These are phyloP conservation scores for Chaetomium sp. DNA, from an alignment of 2,329 filamentous ascomycete genomes.

Conservation along the genomic window DNA sequence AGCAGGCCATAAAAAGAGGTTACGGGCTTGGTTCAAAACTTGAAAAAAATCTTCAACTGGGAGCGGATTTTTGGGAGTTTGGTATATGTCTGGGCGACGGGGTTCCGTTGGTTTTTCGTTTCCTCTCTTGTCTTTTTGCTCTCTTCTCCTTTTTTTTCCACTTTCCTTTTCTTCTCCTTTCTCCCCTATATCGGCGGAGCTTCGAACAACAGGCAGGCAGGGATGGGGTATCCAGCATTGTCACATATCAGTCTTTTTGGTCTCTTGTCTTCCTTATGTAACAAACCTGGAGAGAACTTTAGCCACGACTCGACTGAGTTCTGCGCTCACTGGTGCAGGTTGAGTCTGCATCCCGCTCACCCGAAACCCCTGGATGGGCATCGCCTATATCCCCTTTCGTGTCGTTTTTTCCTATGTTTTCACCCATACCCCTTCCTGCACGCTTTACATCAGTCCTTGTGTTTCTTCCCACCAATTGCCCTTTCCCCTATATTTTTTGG, in stretches of 20 bases:
- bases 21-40: slow-evolving; percentile 8
- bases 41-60: slow-evolving; percentile 2
- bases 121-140: slow-evolving; percentile 22
- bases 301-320: slow-evolving; percentile 3
- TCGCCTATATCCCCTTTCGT: slow-evolving; percentile 2
- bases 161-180: slow-evolving; percentile 23
- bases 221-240: slow-evolving; percentile 9
- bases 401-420: slow-evolving; percentile 4
- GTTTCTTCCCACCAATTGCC: background rate
- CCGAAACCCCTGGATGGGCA: slow-evolving; percentile 11
- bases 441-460: background rate
- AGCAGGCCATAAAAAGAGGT: slow-evolving; percentile 2
- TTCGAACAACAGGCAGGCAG: slow-evolving; percentile 1
- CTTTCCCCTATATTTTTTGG: background rate
- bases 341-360: background rate
- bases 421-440: slow-evolving; percentile 1
- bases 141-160: slow-evolving; percentile 11
- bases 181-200: slow-evolving; percentile 12
- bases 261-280: slow-evolving; percentile 11
- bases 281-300: slow-evolving; percentile 11
- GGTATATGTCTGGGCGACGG: slow-evolving; percentile 18
- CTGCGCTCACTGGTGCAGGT: background rate
- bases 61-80: slow-evolving; percentile 15
- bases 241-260: slow-evolving; percentile 9
- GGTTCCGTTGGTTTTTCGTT: slow-evolving; percentile 12